Base-by-base conservation (phyloP, 441 rosid species). In the Corymbia calophylla region DNA sequence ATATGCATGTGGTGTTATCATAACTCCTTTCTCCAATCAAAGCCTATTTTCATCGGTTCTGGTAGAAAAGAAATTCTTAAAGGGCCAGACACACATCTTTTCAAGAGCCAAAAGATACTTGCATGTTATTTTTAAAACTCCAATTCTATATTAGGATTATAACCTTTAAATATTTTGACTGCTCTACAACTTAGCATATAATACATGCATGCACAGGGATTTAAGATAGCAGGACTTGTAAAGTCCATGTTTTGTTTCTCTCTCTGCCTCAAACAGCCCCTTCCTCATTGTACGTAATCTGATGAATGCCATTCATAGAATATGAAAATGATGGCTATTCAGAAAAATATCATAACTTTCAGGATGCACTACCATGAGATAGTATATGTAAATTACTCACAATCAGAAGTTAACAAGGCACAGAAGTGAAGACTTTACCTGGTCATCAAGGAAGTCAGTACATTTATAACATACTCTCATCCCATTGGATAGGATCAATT, bases 371-470 rank as follows among this genome's bases (percentile, higher is more conserved):
- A 12, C 84, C 51, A 0, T 14, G 51, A 73, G 51, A 73, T 73
- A 39, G 29, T 73, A 3, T 2, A 23, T 6, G 51, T 39, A 87
- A 81, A 58, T 44, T 77, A 82, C 87, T 84, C 84, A 73, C 29
- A 44, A 44, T 73, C 16, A 11, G 84, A 49, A 73, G 51, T 12
- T 39, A 73, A 73, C 51, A 23, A 73, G 17, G 84, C 84, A 39
- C 84, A 2, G 9, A 39, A 39, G 84, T 47, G 9, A 29, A 92
- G 89, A 70, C 91, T 91, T 87, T 93, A 97, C 99, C 99, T 97
- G 99, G 91, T 97, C 99, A 91, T 97, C 97, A 92, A 96, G 96
- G 93, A 95, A 96, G 93, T 97, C 97, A 15, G 99, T 97, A 66
- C 95, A 93, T 92, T 97, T 97, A 88, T 95, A 97, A 94, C 97